These are phyloP conservation scores for Macrophomina tecta DNA, from an alignment of 2,329 filamentous ascomycete genomes.

Conservation along the genomic window DNA sequence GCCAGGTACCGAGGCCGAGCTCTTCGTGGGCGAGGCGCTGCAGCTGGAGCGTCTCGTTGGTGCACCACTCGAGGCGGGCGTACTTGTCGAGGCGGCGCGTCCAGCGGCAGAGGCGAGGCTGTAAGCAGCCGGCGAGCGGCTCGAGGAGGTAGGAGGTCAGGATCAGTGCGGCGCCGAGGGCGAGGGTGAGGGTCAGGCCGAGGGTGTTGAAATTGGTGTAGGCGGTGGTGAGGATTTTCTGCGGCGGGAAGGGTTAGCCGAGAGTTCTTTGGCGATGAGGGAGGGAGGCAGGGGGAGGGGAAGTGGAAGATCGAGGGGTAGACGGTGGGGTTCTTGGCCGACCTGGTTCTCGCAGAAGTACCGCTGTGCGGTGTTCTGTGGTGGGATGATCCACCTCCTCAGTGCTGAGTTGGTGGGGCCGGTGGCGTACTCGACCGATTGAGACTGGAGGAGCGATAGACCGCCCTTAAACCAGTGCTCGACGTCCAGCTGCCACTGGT, in stretches of 20 bases:
- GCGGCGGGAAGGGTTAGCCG: not conserved
- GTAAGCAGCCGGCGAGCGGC: conserved; percentile 3
- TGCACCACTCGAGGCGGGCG: conserved; percentile 29
- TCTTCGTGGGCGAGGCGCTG: conserved; percentile 26
- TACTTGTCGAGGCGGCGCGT: conserved; percentile 25
- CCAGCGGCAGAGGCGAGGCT: not conserved
- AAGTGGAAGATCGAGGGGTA: too few relatives aligned
- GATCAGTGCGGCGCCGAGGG: conserved; percentile 33
- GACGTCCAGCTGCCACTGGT: conserved; percentile 35
- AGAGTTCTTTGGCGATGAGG: too few relatives aligned
- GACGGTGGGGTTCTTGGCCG: not conserved
- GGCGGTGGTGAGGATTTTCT: conserved; percentile 31
- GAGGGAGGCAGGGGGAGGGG: too few relatives aligned
- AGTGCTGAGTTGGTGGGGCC: not conserved
- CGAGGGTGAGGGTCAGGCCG: conserved; percentile 35
- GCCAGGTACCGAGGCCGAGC: conserved; percentile 30
- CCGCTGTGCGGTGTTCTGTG: not conserved
- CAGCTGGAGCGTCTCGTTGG: conserved; percentile 29
- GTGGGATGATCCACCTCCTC: not conserved
- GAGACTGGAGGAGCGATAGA: conserved; percentile 29
- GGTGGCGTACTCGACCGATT: conserved; percentile 8
- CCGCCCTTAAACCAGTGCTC: conserved; percentile 28
- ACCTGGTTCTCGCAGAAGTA: not conserved
- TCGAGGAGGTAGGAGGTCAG: conserved; percentile 29
- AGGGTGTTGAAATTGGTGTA: conserved; percentile 34